phyloP scores from a whole-genome alignment of 352 stramenopile species.

The Phytophthora fragariae region DNA sequence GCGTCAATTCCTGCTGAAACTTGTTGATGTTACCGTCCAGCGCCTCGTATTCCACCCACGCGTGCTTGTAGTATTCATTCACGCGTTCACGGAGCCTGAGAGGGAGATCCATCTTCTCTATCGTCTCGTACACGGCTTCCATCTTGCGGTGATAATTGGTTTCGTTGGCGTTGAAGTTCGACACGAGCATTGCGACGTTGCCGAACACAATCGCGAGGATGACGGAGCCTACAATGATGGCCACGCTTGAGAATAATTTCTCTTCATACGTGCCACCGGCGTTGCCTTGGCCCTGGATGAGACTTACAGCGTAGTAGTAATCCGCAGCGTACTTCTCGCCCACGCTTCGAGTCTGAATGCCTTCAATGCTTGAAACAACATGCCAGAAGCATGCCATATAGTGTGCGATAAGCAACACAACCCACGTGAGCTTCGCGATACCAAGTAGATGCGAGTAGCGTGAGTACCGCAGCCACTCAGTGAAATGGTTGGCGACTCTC shows the following conservation, averaged over 20 bases:
- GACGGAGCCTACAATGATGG: slow-evolving; percentile 52
- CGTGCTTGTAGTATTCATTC: slow-evolving; percentile 49
- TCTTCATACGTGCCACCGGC: slow-evolving; percentile 19
- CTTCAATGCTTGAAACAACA: slow-evolving; percentile 6
- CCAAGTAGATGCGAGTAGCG: not conserved
- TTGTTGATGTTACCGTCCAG: slow-evolving; percentile 41
- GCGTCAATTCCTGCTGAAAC: slow-evolving; percentile 47
- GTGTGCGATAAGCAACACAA: not conserved
- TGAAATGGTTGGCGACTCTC: not conserved
- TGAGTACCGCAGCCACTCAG: not conserved
- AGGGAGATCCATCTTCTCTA: slow-evolving; percentile 52
- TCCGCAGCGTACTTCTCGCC: slow-evolving; percentile 37
- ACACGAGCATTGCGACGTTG: slow-evolving; percentile 56
- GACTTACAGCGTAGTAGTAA: slow-evolving; percentile 37
- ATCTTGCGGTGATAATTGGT: slow-evolving; percentile 66
- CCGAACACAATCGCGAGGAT: slow-evolving; percentile 61
- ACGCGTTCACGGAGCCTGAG: slow-evolving; percentile 42
- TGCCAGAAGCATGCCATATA: slow-evolving; percentile 33
- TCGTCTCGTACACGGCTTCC: slow-evolving; percentile 55
- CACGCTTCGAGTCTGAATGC: not conserved
- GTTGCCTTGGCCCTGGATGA: slow-evolving; percentile 60
- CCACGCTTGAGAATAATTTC: slow-evolving; percentile 39
- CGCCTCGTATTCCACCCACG: slow-evolving; percentile 51
- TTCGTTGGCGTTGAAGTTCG: slow-evolving; percentile 53
- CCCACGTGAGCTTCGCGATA: not conserved